Conservation (phyloP, 768 basidiomycete genomes). For the Leccinum subtestaceum region DNA sequence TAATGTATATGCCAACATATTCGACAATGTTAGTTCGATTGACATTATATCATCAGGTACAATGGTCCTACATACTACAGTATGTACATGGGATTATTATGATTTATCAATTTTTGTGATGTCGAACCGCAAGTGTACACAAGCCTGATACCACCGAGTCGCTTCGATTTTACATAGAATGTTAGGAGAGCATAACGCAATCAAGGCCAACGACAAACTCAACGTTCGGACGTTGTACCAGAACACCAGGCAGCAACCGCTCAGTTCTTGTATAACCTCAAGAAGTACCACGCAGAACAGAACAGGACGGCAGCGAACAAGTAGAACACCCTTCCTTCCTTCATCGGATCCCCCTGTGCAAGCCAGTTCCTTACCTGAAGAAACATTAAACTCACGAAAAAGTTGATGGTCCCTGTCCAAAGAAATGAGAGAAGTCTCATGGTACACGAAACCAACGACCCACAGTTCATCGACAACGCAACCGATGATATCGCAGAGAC, state of each 20-base stretch:
- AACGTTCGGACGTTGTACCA: background rate
- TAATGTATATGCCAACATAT: no score
- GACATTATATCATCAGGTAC: no score
- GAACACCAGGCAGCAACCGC: background rate
- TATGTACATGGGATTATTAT: no score
- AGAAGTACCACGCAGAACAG: conserved; percentile 22
- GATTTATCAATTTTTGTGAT: no score
- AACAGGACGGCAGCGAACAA: conserved; percentile 66
- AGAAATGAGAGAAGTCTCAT: conserved; percentile 1
- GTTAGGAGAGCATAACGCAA: conserved; percentile 11
- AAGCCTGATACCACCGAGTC: background rate
- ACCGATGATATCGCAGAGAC: conserved; percentile 80
- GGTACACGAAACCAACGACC: conserved; percentile 20
- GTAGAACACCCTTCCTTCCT: conserved; percentile 89
- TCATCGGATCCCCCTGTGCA: conserved; percentile 52
- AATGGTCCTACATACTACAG: no score
- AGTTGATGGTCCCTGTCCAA: conserved; percentile 74
- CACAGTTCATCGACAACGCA: conserved; percentile 70
- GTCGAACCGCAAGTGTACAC: background rate
- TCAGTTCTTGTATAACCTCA: conserved; percentile 27
- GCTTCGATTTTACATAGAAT: background rate
- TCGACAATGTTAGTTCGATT: no score
- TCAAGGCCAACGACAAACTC: background rate
- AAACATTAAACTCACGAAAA: conserved; percentile 80
- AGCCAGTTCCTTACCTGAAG: conserved; percentile 78